Evolutionary conservation across 2,329 filamentous ascomycete genomes (phyloP).

Genomic region (Aureobasidium melanogenum): DNA sequence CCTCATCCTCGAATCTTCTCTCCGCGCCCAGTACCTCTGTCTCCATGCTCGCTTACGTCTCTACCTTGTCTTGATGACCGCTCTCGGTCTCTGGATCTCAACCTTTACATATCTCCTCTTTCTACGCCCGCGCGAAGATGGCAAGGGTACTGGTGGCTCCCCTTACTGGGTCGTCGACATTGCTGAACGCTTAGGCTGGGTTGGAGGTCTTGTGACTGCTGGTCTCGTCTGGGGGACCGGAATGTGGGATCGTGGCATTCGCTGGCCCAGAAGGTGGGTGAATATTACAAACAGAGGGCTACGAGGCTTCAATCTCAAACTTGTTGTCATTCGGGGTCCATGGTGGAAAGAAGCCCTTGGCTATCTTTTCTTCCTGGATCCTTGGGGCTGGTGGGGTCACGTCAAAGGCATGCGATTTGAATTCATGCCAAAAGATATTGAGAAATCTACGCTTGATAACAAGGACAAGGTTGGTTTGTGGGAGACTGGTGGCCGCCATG

Average conservation of each 20-base stretch:
- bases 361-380: constrained; percentile 25
- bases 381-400: constrained; percentile 24
- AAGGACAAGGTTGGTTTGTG: constrained; percentile 31
- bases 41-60: constrained; percentile 80
- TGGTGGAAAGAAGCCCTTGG: constrained; percentile 73
- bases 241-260: constrained; percentile 89
- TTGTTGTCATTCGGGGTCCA: constrained; percentile 75
- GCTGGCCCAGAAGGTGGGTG: constrained; percentile 91
- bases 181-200: constrained; percentile 80
- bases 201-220: constrained; percentile 80
- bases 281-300: constrained; percentile 81
- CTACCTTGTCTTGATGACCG: constrained; percentile 82
- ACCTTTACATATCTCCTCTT: constrained; percentile 88
- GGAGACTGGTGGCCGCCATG: constrained; percentile 37
- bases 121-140: constrained; percentile 92
- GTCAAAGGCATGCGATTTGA: constrained; percentile 26
- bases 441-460: constrained; percentile 41
- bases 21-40: constrained; percentile 87
- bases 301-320: constrained; percentile 89
- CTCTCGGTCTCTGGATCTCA: constrained; percentile 70
- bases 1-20: constrained; percentile 86
- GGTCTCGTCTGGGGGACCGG: constrained; percentile 88
- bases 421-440: constrained; percentile 31
- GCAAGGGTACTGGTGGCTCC: constrained; percentile 78
- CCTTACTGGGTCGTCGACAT: constrained; percentile 96